Conservation (phyloP, 192 early-diverging fungal genomes). For the Coemansia umbellata region DNA sequence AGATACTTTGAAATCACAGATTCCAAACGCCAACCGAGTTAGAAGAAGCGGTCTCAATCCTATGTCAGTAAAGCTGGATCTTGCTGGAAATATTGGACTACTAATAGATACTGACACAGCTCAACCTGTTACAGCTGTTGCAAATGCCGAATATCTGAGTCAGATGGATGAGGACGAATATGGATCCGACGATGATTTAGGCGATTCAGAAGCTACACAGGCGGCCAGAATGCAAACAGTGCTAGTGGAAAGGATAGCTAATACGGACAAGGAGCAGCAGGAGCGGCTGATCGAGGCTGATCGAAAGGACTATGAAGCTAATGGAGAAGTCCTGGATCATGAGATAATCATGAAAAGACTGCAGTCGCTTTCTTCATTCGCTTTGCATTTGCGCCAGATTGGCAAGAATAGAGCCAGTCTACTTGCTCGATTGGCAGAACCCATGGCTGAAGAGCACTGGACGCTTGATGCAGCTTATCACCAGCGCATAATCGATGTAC, state of each 20-base stretch:
- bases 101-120: constrained; percentile 3
- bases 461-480: constrained; percentile 30
- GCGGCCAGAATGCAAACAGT: constrained; percentile 11
- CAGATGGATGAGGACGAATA: constrained; percentile 20
- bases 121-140: not conserved
- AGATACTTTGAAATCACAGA: too few relatives aligned
- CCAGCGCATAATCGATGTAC: constrained; percentile 32
- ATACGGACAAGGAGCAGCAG: not conserved
- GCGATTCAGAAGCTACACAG: constrained; percentile 20
- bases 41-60: not conserved
- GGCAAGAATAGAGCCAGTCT: constrained; percentile 23
- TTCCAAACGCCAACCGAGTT: not conserved
- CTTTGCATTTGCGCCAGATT: constrained; percentile 22
- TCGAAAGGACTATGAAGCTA: constrained; percentile 19
- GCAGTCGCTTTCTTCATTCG: constrained; percentile 15
- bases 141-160: constrained; percentile 13
- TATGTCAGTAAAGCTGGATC: constrained; percentile 15
- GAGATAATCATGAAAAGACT: constrained; percentile 11
- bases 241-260: constrained; percentile 6
- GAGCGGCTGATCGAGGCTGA: constrained; percentile 15
- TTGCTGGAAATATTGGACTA: constrained; percentile 26
- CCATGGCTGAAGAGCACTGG: constrained; percentile 45
- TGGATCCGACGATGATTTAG: constrained; percentile 35
- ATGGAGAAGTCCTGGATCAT: constrained; percentile 29
- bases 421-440: constrained; percentile 26